These are phyloP conservation scores for Brassica juncea DNA, from an alignment of 345 rosid species.

Conservation along the genomic window DNA sequence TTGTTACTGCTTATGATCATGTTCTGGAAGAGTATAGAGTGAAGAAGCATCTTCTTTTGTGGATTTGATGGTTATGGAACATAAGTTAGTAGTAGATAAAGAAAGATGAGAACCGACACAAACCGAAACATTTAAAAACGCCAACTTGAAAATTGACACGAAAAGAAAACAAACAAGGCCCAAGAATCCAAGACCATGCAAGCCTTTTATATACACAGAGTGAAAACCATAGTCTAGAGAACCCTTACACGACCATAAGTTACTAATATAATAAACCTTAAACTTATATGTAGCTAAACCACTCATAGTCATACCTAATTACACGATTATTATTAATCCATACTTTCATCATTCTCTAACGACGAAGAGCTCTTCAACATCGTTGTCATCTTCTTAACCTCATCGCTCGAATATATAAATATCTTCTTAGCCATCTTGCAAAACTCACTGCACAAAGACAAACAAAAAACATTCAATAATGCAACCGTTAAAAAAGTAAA, in stretches of 20 bases:
- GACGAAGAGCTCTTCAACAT: conserved; percentile 31
- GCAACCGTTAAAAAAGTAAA: background rate
- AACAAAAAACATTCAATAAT: background rate
- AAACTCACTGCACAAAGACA: conserved; percentile 57
- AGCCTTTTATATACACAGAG: conserved; percentile 24
- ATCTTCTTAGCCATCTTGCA: conserved; percentile 75
- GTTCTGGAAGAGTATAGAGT: background rate
- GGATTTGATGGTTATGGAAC: no score
- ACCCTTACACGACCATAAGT: conserved; percentile 2
- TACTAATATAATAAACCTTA: conserved; percentile 16
- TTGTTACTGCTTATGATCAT: background rate
- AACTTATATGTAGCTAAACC: conserved; percentile 15
- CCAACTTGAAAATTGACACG: background rate
- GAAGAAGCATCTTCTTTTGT: background rate
- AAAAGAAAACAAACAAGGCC: background rate
- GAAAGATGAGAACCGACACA: conserved; percentile 14
- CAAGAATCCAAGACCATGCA: background rate
- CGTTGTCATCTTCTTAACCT: conserved; percentile 55
- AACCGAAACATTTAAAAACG: conserved; percentile 12
- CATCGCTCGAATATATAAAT: conserved; percentile 57
- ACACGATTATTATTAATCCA: background rate
- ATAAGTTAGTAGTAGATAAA: background rate
- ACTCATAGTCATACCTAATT: conserved; percentile 3
- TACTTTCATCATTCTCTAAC: conserved; percentile 25
- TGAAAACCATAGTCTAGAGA: background rate